Percentiles rank a stretch among this genome's conserved stretches.
These are phyloP conservation scores for Pseudozyma thailandica DNA, from an alignment of 1,284 basidiomycete genomes.

Conservation along the genomic window DNA sequence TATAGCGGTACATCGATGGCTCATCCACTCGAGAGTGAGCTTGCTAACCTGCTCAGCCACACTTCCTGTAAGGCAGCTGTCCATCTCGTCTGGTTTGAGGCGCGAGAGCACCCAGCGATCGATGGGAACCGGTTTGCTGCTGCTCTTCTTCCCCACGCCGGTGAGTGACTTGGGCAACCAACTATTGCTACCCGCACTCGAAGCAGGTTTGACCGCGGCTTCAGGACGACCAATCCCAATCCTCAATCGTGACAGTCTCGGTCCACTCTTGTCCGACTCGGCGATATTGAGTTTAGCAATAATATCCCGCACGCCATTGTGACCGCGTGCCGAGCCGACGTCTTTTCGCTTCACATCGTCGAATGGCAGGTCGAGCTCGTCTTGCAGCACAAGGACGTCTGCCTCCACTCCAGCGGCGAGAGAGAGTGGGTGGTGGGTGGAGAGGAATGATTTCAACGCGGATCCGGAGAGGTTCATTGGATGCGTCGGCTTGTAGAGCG, in stretches of 20 bases:
- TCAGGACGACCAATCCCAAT: conserved; percentile 37
- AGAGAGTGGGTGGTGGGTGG: background rate
- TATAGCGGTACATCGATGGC: background rate
- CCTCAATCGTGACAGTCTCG: conserved; percentile 5
- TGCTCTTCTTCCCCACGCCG: background rate
- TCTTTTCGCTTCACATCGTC: conserved; percentile 11
- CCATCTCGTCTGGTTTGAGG: conserved; percentile 7
- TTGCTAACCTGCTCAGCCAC: conserved; percentile 4
- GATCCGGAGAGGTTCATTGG: conserved; percentile 43
- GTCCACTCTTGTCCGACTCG: background rate
- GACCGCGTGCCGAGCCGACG: conserved; percentile 27
- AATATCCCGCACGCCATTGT: conserved; percentile 37
- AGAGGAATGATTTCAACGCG: conserved; percentile 13
- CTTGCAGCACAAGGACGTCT: conserved; percentile 34
- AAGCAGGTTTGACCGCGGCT: background rate
- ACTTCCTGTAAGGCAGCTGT: conserved; percentile 15
- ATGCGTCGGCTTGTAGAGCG: conserved; percentile 32
- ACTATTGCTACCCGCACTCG: background rate
- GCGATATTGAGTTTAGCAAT: conserved; percentile 13
- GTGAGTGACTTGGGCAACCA: conserved; percentile 3
- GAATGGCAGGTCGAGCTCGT: conserved; percentile 38
- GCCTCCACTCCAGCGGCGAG: background rate
- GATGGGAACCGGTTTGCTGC: conserved; percentile 8
- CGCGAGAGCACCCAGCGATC: conserved; percentile 34
- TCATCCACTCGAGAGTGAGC: conserved; percentile 14